These are phyloP conservation scores for Digitaria exilis DNA, from an alignment of 202 grass and related monocot genomes.

Conservation along the genomic window DNA sequence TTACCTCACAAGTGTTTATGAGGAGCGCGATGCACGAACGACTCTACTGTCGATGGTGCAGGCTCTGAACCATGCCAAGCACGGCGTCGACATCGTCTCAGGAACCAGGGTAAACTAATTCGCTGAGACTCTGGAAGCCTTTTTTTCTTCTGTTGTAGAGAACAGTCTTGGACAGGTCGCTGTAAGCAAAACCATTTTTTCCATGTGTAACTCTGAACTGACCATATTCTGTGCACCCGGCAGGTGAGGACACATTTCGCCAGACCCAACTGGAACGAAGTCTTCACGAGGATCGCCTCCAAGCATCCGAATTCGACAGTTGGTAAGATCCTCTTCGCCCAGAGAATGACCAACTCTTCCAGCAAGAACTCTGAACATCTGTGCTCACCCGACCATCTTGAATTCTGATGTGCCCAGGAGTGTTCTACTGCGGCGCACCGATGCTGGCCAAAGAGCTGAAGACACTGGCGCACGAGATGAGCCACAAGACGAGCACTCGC, in stretches of 20 bases:
- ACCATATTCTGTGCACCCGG: background rate
- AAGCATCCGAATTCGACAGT: conserved; percentile 89
- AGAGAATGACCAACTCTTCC: background rate
- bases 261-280: conserved; percentile 97
- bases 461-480: conserved; percentile 85
- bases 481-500: conserved; percentile 82
- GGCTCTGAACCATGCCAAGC: conserved; percentile 96
- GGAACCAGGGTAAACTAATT: conserved; percentile 77
- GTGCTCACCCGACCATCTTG: background rate
- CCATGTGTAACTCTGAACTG: conserved; percentile 2
- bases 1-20: conserved; percentile 94
- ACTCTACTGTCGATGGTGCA: conserved; percentile 98
- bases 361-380: background rate
- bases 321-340: conserved; percentile 53
- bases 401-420: conserved; percentile 49
- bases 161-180: background rate
- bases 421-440: conserved; percentile 95
- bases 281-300: conserved; percentile 81
- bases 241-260: conserved; percentile 99
- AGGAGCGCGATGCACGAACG: conserved; percentile 96
- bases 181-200: background rate
- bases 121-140: background rate
- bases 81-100: conserved; percentile 93
- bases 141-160: background rate
- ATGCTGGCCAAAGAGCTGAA: conserved; percentile 85